A percentile compares a stretch with the other conserved stretches of the same genome.
These are phyloP conservation scores for Coelastrella sp. DNA, from an alignment of 139 green algal genomes.

Conservation along the genomic window DNA sequence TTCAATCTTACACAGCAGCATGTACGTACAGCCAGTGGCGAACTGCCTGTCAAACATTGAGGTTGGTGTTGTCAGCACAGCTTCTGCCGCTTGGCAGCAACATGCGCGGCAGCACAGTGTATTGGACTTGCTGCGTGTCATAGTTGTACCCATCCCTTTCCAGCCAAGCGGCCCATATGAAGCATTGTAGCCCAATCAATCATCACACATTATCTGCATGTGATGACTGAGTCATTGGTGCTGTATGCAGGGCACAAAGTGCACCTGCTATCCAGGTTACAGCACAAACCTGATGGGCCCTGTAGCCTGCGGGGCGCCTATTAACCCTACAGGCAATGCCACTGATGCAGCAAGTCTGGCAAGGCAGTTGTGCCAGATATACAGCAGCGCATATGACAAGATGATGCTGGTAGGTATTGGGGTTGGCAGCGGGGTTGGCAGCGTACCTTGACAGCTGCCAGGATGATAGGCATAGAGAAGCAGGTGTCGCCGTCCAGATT, in stretches of 20 bases:
- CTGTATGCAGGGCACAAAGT: background rate
- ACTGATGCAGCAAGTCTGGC: constrained; percentile 21
- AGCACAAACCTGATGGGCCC: background rate
- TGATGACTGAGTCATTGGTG: background rate
- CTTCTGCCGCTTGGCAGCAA: background rate
- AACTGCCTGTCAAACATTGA: too few species aligned
- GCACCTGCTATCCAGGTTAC: constrained; percentile 30
- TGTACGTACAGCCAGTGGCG: too few species aligned
- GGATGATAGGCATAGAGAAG: background rate
- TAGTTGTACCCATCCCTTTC: too few species aligned
- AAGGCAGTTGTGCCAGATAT: constrained; percentile 9
- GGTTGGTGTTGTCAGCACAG: too few species aligned
- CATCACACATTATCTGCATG: too few species aligned
- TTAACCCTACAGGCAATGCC: constrained; percentile 9
- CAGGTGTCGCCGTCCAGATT: background rate
- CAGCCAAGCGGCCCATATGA: too few species aligned
- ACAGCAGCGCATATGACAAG: background rate
- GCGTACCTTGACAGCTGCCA: background rate
- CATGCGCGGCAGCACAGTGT: background rate
- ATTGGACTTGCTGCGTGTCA: background rate
- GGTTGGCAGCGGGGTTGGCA: background rate
- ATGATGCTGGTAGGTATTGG: constrained; percentile 23
- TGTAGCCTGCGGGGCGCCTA: constrained; percentile 6
- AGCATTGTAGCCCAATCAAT: too few species aligned
- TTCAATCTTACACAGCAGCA: too few species aligned